Conservation (phyloP, 768 basidiomycete species). For the Collybiopsis luxurians region DNA sequence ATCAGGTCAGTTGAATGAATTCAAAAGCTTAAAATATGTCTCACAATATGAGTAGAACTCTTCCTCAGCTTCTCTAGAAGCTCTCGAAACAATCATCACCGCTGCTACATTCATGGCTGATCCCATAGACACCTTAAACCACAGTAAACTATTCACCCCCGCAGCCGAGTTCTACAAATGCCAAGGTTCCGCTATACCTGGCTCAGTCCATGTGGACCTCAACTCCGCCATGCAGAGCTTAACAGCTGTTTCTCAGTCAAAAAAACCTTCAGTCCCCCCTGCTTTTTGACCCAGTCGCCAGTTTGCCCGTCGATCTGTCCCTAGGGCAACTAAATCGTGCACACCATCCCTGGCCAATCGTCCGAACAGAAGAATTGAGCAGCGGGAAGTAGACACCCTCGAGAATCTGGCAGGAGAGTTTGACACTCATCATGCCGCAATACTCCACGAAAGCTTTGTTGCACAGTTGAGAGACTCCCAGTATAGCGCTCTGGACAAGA, state of each 20-base stretch:
- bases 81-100: slow-evolving; percentile 1
- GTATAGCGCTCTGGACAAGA: neutral
- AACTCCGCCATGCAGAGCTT: neutral
- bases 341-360: neutral
- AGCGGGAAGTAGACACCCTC: neutral
- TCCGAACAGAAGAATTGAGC: neutral
- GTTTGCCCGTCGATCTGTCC: neutral
- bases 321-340: neutral
- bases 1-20: neutral
- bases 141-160: neutral
- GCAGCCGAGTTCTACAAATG: neutral
- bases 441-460: neutral
- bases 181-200: neutral
- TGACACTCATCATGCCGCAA: neutral
- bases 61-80: neutral
- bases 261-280: neutral
- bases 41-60: neutral
- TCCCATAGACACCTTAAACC: neutral
- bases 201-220: neutral
- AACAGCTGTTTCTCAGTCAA: neutral
- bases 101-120: neutral
- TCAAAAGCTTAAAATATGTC: neutral
- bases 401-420: neutral
- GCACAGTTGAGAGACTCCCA: neutral
- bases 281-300: neutral